These are phyloP conservation scores for Chrysanthemum makinoi DNA, from an alignment of 129 eudicot genomes.

Conservation along the genomic window DNA sequence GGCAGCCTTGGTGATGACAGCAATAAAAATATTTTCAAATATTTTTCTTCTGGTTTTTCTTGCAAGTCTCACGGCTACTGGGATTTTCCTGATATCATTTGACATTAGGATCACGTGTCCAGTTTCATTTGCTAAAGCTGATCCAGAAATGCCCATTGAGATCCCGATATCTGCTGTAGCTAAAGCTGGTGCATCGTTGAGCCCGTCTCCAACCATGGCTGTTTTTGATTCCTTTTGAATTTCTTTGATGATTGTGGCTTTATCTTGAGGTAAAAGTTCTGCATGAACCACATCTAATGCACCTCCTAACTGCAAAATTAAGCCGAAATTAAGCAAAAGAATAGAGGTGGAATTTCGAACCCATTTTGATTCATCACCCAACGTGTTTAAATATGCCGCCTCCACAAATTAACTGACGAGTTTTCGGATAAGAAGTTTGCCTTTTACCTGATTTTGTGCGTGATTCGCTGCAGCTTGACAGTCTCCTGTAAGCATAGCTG, in stretches of 20 bases:
- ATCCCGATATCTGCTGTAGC: conserved; percentile 91
- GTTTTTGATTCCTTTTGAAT: conserved; percentile 51
- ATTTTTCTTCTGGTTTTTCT: conserved; percentile 57
- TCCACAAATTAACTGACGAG: no score
- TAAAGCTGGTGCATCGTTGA: conserved; percentile 88
- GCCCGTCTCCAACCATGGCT: conserved; percentile 95
- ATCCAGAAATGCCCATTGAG: conserved; percentile 95
- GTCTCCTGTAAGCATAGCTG: conserved; percentile 92
- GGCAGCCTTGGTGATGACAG: conserved; percentile 61
- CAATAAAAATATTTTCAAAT: conserved; percentile 54
- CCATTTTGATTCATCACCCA: no score
- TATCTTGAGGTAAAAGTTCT: conserved; percentile 88
- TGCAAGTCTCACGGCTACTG: conserved; percentile 56
- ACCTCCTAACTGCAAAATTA: conserved; percentile 59
- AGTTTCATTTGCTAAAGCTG: conserved; percentile 85
- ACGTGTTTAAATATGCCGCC: no score
- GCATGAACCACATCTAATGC: conserved; percentile 61
- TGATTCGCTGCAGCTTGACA: conserved; percentile 67
- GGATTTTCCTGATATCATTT: conserved; percentile 71
- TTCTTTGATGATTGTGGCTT: conserved; percentile 56
- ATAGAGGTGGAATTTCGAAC: no score
- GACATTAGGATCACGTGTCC: conserved; percentile 83
- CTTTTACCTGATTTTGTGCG: conserved; percentile 74
- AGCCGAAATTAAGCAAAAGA: not conserved
- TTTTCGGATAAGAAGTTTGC: not conserved